These are phyloP conservation scores for Moesziomyces sp. DNA, from an alignment of 1,284 basidiomycete genomes.

Conservation along the genomic window DNA sequence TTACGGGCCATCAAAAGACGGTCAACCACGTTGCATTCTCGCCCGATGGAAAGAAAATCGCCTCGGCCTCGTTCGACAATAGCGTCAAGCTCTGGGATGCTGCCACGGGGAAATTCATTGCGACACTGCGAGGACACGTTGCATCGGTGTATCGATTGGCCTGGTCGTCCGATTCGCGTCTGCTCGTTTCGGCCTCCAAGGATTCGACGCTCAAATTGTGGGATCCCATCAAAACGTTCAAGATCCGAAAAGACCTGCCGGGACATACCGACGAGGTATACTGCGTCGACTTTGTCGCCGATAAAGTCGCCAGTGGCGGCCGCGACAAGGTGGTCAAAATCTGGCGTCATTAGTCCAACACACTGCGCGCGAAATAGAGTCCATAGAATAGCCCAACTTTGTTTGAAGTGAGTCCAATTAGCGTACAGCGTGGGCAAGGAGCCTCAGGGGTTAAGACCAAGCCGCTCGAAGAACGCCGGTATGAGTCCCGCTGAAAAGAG, in stretches of 20 bases:
- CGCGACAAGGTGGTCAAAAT: constrained; percentile 74
- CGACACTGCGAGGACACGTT: constrained; percentile 88
- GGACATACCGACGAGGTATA: constrained; percentile 98
- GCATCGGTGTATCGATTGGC: constrained; percentile 92
- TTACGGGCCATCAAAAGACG: constrained; percentile 95
- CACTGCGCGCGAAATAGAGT: neutral
- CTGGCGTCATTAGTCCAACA: constrained; percentile 49
- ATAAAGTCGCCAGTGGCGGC: constrained; percentile 96
- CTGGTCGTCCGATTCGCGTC: constrained; percentile 92
- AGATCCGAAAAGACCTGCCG: constrained; percentile 90
- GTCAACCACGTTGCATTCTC: constrained; percentile 95
- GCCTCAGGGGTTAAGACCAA: constrained; percentile 25
- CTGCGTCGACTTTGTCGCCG: constrained; percentile 81
- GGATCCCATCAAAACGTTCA: constrained; percentile 69
- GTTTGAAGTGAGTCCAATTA: too few relatives aligned
- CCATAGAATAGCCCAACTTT: too few relatives aligned
- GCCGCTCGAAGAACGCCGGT: constrained; percentile 45
- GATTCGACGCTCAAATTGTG: constrained; percentile 80
- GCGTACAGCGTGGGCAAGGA: neutral
- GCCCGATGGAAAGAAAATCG: constrained; percentile 90
- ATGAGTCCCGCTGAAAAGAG: constrained; percentile 69
- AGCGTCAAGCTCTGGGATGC: constrained; percentile 87
- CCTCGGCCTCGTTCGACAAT: constrained; percentile 90
- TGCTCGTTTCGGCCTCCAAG: constrained; percentile 92
- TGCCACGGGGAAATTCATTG: constrained; percentile 80